Base-by-base conservation (phyloP, 177 flowering plant genomes). In the Vitis hybrid region DNA sequence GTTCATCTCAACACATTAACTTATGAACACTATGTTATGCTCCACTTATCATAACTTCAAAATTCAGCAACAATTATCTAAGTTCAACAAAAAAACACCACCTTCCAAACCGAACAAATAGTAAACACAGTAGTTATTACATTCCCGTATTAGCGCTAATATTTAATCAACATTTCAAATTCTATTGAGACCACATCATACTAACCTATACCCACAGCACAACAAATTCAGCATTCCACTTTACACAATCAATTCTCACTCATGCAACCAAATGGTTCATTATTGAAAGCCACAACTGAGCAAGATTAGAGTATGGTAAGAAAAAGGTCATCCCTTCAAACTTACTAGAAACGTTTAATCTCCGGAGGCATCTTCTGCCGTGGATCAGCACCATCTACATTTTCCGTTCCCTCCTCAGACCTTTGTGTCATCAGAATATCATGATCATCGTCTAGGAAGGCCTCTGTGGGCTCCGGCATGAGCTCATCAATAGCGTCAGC, bases 381-480 rank as follows among this genome's bases (percentile, higher is more conserved):
- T 1, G 91, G 90, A 84, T 96, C 97, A 31, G 87, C 58, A n/a
- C 80, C 85, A 57, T 90, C 95, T 0, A 79, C 69, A 72, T 80
- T 85, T 57, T 96, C 97, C 2, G 85, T 77, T 52, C 82, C 88
- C 55, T 94, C 95, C 71, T 88, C 95, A 15, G 86, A 68, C 70
- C 98, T 86, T 75, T 96, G 98, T 1, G 97, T 90, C 97, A 96
- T 89, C 77, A 92, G 57, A 51, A 94, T 84, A 65, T 94, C 99
- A 78, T 86, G 90, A 69, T 90, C 98, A 72, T 96, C 98, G 57
- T 94, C 98, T 1, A 77, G 83, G 77, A 90, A 85, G 1, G 86
- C 84, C 85, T 90, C 99, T 0, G 97, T 94, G 1, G 97, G 87
- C 72, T 88, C 94, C 3, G 99, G 98, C 83, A 96, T 62, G 29